phyloP scores from a whole-genome alignment of 495 filamentous ascomycete species.

The Pseudoneurospora amorphoporcata region DNA sequence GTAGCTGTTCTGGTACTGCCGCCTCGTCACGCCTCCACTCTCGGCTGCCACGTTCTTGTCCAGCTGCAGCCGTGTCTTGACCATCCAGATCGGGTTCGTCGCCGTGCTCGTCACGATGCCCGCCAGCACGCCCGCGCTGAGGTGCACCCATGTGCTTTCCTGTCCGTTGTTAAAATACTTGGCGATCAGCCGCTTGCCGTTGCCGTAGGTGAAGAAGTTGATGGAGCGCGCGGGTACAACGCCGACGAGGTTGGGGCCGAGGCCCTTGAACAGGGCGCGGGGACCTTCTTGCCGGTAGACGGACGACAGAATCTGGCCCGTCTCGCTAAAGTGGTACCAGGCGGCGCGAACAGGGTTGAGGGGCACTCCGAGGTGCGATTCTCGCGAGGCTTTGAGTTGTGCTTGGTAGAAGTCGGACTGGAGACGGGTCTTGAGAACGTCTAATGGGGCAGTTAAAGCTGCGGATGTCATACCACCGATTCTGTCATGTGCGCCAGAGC shows the following conservation, averaged over 20 bases:
- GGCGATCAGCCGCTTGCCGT: constrained; percentile 68
- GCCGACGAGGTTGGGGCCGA: constrained; percentile 78
- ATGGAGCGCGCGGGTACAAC: constrained; percentile 79
- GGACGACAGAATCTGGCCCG: constrained; percentile 65
- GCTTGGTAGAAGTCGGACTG: constrained; percentile 87
- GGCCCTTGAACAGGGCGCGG: constrained; percentile 78
- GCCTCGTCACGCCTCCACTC: constrained; percentile 35
- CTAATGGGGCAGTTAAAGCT: constrained; percentile 75
- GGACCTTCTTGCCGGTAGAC: constrained; percentile 72
- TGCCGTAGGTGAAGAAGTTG: constrained; percentile 84
- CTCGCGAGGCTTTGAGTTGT: constrained; percentile 42
- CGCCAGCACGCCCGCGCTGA: constrained; percentile 59
- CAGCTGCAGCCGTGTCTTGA: constrained; percentile 83
- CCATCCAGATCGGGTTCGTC: constrained; percentile 88
- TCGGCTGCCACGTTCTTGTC: constrained; percentile 54
- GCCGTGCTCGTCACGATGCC: constrained; percentile 74
- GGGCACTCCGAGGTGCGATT: constrained; percentile 23
- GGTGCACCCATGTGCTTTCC: constrained; percentile 62
- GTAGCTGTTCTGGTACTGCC: constrained; percentile 70
- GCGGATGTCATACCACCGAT: constrained; percentile 82
- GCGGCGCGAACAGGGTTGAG: constrained; percentile 38
- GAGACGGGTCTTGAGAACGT: constrained; percentile 82
- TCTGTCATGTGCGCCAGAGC: constrained; percentile 29
- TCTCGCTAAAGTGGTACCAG: constrained; percentile 60
- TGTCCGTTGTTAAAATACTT: constrained; percentile 52